Base-by-base conservation (phyloP, 495 filamentous ascomycete species). In the Cercophora samala region DNA sequence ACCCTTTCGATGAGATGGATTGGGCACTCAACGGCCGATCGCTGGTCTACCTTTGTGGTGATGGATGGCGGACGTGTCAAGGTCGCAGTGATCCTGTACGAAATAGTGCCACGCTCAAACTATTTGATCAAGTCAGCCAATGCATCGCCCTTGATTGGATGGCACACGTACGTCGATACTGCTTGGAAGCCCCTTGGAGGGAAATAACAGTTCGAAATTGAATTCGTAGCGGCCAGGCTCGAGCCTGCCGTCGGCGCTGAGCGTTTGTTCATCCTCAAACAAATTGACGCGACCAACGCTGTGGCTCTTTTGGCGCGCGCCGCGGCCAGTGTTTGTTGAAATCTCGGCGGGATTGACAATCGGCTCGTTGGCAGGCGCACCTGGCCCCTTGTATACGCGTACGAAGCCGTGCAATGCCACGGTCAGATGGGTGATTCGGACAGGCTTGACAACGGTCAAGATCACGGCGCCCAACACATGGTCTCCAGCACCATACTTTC, bases 91-190 rank as follows among this genome's bases (percentile, higher is more conserved):
- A 98, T 85, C 78, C 91, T 87, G 79, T 98, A 99, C 8, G 89
- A 89, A 71, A 99, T 92, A 17, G 91, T 92, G 22, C 96, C 95
- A 70, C 93, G 88, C 80, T 99, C 96, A 76, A 99, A 99, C 93
- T 97, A 76, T 25, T 53, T 55, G 61, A 54, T 24, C 5, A 24
- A 25, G 73, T 76, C 70, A 76, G 74, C 60, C 19, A 9, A 21
- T 25, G 29, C 13, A 0, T n/a, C 22, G 25, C 19, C 21, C 19
- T 24, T 29, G 24, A 29, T 25, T 29, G 58, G 29, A 24, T 25
- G 3, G 5, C 17, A 25, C 58, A 85, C 90, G 70, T 84, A 97
- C 94, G 79, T 95, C 93, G 72, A 99, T 92, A 77, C 93, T 97
- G 77, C 91, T 96, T 19, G 95, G 95, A 58, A 98, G 81, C 9